These are phyloP conservation scores for Aspergillus viridinutans DNA, from an alignment of 2,329 filamentous ascomycete genomes.

Conservation along the genomic window DNA sequence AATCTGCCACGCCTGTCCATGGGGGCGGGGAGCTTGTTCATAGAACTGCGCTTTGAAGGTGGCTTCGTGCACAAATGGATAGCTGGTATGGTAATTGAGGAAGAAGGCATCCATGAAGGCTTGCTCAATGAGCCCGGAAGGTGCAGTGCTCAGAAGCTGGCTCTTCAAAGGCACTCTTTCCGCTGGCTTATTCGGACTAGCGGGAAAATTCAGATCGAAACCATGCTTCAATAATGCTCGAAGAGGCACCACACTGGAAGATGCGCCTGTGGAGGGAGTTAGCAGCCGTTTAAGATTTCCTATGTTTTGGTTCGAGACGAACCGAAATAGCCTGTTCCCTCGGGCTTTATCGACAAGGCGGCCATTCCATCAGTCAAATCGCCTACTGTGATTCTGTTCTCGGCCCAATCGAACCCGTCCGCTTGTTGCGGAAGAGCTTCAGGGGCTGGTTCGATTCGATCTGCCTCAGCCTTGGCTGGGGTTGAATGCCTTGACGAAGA, in stretches of 20 bases:
- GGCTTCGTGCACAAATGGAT: slow-evolving; percentile 47
- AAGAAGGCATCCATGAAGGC: slow-evolving; percentile 47
- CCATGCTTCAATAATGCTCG: slow-evolving; percentile 37
- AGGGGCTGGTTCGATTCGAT: slow-evolving; percentile 35
- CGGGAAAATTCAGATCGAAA: slow-evolving; percentile 36
- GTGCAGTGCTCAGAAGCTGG: slow-evolving; percentile 35
- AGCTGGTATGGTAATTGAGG: slow-evolving; percentile 43
- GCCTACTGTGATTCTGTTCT: slow-evolving; percentile 36
- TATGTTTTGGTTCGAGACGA: not conserved
- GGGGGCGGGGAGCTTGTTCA: slow-evolving; percentile 41
- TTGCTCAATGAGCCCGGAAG: slow-evolving; percentile 37
- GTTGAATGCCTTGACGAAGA: slow-evolving; percentile 38
- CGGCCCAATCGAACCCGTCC: slow-evolving; percentile 37
- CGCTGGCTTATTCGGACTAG: slow-evolving; percentile 22
- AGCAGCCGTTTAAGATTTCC: not conserved
- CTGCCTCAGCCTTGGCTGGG: slow-evolving; percentile 30
- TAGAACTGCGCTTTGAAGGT: slow-evolving; percentile 47
- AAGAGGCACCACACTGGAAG: slow-evolving; percentile 38
- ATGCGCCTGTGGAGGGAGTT: slow-evolving; percentile 24
- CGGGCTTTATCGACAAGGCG: slow-evolving; percentile 37
- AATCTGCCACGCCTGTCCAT: slow-evolving; percentile 43
- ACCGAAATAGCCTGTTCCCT: slow-evolving; percentile 40
- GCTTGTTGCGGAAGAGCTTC: slow-evolving; percentile 43
- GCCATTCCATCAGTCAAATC: slow-evolving; percentile 40
- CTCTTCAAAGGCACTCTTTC: slow-evolving; percentile 34